Evolutionary conservation across 2,329 filamentous ascomycete genomes (phyloP).

Genomic region (Fragosphaeria purpurea): DNA sequence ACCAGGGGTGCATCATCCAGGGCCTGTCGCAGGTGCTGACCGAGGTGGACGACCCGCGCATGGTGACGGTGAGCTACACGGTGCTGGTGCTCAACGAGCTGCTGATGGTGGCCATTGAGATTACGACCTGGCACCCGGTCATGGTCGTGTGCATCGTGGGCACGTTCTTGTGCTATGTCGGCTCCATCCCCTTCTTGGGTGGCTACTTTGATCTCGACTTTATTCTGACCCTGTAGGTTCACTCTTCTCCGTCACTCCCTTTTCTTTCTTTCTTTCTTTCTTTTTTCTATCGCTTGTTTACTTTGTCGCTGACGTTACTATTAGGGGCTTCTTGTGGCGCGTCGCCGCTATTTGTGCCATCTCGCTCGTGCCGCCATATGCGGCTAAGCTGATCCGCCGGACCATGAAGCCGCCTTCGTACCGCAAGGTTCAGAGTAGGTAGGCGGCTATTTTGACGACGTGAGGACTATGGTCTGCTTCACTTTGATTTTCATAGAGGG

Average conservation of each 20-base stretch:
- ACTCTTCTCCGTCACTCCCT: neutral
- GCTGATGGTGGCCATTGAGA: constrained; percentile 92
- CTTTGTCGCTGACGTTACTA: constrained; percentile 11
- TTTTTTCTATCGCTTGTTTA: neutral
- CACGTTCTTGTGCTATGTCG: constrained; percentile 71
- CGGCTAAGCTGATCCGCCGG: constrained; percentile 71
- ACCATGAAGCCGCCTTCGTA: constrained; percentile 89
- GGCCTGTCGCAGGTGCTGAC: constrained; percentile 85
- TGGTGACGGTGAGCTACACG: constrained; percentile 88
- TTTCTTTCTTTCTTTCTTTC: neutral
- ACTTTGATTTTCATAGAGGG: too few relatives aligned
- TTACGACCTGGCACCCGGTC: constrained; percentile 91
- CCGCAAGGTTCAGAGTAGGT: constrained; percentile 69
- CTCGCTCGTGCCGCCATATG: constrained; percentile 77
- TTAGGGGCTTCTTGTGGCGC: constrained; percentile 78
- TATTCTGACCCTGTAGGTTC: constrained; percentile 55
- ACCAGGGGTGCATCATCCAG: constrained; percentile 92
- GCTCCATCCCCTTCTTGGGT: constrained; percentile 74
- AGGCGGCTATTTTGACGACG: too few relatives aligned
- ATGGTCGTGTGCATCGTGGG: constrained; percentile 82
- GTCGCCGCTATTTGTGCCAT: constrained; percentile 70
- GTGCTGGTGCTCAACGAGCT: constrained; percentile 89
- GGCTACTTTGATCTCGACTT: constrained; percentile 83
- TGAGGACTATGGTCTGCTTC: too few relatives aligned
- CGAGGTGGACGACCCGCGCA: constrained; percentile 59